Evolutionary conservation across 768 basidiomycete genomes (phyloP).

Genomic region (Dacryopinax spathularia): DNA sequence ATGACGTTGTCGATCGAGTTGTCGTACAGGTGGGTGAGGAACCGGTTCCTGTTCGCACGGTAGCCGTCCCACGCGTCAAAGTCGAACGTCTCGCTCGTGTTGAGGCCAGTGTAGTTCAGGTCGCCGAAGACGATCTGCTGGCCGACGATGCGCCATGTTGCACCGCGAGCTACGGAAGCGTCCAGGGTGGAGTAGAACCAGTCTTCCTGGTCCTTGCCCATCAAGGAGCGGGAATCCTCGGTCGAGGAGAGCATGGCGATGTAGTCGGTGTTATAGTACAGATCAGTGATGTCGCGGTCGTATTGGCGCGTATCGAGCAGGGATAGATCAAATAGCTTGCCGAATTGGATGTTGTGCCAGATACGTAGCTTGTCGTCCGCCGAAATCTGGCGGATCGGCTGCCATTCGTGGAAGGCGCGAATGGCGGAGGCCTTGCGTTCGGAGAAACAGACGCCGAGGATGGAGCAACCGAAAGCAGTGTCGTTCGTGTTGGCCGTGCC

Average conservation of each 20-base stretch:
- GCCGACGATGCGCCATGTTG: constrained; percentile 42
- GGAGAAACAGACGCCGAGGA: constrained; percentile 43
- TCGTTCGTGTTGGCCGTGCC: constrained; percentile 44
- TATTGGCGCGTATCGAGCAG: constrained; percentile 53
- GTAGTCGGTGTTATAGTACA: constrained; percentile 37
- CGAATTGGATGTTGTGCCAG: constrained; percentile 51
- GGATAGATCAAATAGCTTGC: constrained; percentile 44
- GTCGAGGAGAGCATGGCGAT: background rate
- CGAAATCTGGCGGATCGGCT: constrained; percentile 46
- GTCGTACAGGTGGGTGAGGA: constrained; percentile 37
- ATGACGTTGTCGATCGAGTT: constrained; percentile 41
- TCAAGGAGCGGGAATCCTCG: constrained; percentile 33
- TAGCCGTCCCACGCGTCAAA: constrained; percentile 49
- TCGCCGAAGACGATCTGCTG: constrained; percentile 47
- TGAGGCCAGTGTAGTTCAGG: constrained; percentile 26
- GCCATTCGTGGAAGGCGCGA: constrained; percentile 47
- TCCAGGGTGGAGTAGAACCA: constrained; percentile 39
- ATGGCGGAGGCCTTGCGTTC: constrained; percentile 46
- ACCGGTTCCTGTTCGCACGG: constrained; percentile 37
- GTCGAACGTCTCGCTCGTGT: constrained; percentile 23
- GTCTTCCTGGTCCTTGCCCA: constrained; percentile 41
- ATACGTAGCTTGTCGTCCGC: constrained; percentile 42
- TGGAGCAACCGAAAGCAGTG: constrained; percentile 36
- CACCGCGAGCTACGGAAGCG: constrained; percentile 33
- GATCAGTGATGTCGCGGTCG: constrained; percentile 44